These are phyloP conservation scores for Aspergillus pseudoterreus DNA, from an alignment of 2,329 filamentous ascomycete genomes.

Conservation along the genomic window DNA sequence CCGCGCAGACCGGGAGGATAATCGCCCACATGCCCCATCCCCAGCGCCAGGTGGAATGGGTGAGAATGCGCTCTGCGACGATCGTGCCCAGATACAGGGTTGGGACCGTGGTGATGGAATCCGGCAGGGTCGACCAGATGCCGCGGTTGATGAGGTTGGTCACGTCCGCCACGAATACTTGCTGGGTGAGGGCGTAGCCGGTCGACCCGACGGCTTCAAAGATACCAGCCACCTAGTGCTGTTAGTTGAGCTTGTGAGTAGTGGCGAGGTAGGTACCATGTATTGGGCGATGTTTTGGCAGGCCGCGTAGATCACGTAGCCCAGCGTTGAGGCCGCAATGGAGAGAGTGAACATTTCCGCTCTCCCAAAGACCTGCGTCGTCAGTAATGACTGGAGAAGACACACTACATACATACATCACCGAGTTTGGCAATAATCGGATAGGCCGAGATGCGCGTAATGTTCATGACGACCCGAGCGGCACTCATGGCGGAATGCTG, in stretches of 20 bases:
- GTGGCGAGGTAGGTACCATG: constrained; percentile 37
- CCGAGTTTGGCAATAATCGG: constrained; percentile 25
- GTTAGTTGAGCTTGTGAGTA: not conserved
- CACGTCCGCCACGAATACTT: constrained; percentile 63
- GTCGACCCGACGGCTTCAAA: constrained; percentile 61
- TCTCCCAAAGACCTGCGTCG: constrained; percentile 53
- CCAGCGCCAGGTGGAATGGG: constrained; percentile 41
- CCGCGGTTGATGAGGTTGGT: constrained; percentile 59
- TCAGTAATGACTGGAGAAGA: not conserved
- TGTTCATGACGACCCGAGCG: constrained; percentile 20
- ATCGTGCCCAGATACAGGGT: constrained; percentile 55
- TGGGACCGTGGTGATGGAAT: constrained; percentile 48
- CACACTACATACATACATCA: constrained; percentile 9
- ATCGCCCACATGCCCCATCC: constrained; percentile 43
- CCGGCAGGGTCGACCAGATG: constrained; percentile 57
- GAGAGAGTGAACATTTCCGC: constrained; percentile 56
- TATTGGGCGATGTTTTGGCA: constrained; percentile 47
- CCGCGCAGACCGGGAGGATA: constrained; percentile 32
- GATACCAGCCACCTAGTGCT: constrained; percentile 38
- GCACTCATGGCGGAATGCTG: constrained; percentile 23
- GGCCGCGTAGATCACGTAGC: constrained; percentile 56
- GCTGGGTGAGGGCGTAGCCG: constrained; percentile 58
- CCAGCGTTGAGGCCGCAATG: constrained; percentile 53
- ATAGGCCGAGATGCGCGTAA: constrained; percentile 22
- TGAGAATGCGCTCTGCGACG: constrained; percentile 33